phyloP scores from a whole-genome alignment of 768 basidiomycete genomes.

The Collybiopsis luxurians region DNA sequence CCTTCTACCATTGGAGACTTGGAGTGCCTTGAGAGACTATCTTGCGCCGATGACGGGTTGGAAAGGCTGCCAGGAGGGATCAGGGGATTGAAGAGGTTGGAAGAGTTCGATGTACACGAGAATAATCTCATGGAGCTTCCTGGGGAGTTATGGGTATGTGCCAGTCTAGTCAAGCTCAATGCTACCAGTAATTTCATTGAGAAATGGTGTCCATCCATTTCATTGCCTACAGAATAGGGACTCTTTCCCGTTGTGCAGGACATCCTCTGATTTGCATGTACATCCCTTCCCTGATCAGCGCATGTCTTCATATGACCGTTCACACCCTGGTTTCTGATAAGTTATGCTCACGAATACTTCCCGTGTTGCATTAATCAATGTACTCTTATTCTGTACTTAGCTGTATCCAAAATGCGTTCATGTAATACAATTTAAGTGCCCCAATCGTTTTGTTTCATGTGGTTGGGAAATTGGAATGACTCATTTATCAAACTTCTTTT shows the following conservation, averaged over 20 bases:
- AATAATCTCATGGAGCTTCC: constrained; percentile 84
- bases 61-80: constrained; percentile 72
- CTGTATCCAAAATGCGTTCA: no score
- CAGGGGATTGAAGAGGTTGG: constrained; percentile 71
- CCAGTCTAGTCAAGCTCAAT: constrained; percentile 70
- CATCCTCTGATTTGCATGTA: not conserved
- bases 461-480: no score
- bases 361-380: no score
- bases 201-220: constrained; percentile 61
- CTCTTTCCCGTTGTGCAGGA: not conserved
- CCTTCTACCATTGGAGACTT: constrained; percentile 84
- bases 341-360: no score
- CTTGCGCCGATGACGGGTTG: constrained; percentile 90
- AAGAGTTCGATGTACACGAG: constrained; percentile 83
- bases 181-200: constrained; percentile 84
- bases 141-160: constrained; percentile 78
- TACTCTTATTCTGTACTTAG: no score
- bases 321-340: no score
- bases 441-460: no score
- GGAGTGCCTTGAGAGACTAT: constrained; percentile 63
- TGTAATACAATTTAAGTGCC: no score
- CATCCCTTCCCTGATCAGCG: constrained; percentile 28
- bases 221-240: constrained; percentile 10
- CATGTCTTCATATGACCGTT: no score
- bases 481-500: no score